A percentile compares a stretch with the other conserved stretches of the same genome.
Evolutionary conservation across 169 alveolate species (phyloP).

Genomic region (Cyclospora cayetanensis): DNA sequence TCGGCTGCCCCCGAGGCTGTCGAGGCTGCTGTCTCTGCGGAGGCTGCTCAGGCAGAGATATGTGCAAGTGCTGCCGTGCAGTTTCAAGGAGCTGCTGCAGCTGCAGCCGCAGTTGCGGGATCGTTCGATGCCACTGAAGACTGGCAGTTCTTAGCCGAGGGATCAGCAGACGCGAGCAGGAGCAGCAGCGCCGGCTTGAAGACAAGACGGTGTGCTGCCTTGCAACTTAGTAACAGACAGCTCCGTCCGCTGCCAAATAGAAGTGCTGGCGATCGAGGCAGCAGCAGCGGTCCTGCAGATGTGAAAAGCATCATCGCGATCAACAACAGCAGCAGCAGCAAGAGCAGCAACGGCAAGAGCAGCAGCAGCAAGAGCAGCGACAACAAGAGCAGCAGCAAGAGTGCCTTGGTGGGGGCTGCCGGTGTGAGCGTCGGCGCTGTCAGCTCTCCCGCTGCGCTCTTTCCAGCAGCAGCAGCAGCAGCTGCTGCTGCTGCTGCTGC

Average conservation of each 20-base stretch:
- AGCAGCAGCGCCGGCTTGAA: neutral
- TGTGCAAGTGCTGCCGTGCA: neutral
- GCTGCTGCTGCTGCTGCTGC: slow-evolving; percentile 55
- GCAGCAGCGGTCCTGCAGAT: too few species aligned
- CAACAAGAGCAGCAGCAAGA: slow-evolving; percentile 26
- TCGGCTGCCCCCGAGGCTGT: too few species aligned
- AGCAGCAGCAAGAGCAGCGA: neutral
- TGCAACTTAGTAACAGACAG: neutral
- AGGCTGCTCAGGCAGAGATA: neutral
- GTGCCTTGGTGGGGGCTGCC: neutral
- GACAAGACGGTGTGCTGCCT: too few species aligned
- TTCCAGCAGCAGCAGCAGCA: slow-evolving; percentile 41
- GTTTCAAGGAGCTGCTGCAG: neutral
- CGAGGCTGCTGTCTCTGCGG: neutral
- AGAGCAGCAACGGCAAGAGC: slow-evolving; percentile 3
- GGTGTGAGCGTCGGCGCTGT: neutral
- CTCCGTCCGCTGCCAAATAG: neutral
- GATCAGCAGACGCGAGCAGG: neutral
- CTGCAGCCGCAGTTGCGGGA: neutral
- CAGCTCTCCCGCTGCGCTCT: neutral
- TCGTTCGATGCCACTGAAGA: neutral
- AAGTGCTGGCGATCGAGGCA: neutral
- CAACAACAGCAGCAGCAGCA: slow-evolving; percentile 10
- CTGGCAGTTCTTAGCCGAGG: neutral
- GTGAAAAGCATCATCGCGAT: too few species aligned